A percentile compares a stretch with the other conserved stretches of the same genome.
Evolutionary conservation across 73 alveolate genomes (phyloP).

Genomic region (Paramecium bursaria): DNA sequence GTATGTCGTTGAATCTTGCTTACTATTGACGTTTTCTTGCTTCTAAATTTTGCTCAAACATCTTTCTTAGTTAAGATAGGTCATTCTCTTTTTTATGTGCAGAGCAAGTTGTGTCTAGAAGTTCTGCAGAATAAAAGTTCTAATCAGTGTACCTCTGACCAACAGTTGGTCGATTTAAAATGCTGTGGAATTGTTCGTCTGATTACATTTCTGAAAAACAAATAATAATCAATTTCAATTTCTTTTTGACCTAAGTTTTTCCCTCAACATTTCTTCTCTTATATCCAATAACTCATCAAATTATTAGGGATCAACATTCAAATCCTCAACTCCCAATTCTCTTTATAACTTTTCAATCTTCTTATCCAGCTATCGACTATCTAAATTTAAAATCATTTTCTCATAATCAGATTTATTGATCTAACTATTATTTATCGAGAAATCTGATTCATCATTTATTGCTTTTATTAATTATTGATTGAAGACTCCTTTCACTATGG

Average conservation of each 20-base stretch:
- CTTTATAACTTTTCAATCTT: conserved; percentile 21
- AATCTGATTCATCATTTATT: background rate
- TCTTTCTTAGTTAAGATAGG: background rate
- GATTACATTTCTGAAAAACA: too few species aligned
- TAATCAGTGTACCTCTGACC: conserved; percentile 12
- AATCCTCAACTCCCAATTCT: conserved; percentile 10
- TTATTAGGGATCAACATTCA: conserved; percentile 35
- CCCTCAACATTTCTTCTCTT: conserved; percentile 4
- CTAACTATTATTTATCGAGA: background rate
- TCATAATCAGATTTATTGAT: conserved; percentile 15
- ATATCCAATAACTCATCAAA: conserved; percentile 12
- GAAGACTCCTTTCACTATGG: conserved; percentile 25
- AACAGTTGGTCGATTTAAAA: too few species aligned
- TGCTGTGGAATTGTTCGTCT: too few species aligned
- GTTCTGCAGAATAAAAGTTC: background rate
- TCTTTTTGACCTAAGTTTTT: background rate
- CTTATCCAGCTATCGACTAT: background rate
- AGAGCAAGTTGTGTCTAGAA: conserved; percentile 13
- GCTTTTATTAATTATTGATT: background rate
- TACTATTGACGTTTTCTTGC: background rate
- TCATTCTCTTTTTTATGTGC: background rate
- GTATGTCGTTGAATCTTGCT: conserved; percentile 1
- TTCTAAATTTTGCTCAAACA: conserved; percentile 28
- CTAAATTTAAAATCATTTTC: conserved; percentile 17
- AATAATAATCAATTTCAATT: too few species aligned